phyloP scores from a whole-genome alignment of 192 early-diverging fungal genomes.

The Coemansia reversa region DNA sequence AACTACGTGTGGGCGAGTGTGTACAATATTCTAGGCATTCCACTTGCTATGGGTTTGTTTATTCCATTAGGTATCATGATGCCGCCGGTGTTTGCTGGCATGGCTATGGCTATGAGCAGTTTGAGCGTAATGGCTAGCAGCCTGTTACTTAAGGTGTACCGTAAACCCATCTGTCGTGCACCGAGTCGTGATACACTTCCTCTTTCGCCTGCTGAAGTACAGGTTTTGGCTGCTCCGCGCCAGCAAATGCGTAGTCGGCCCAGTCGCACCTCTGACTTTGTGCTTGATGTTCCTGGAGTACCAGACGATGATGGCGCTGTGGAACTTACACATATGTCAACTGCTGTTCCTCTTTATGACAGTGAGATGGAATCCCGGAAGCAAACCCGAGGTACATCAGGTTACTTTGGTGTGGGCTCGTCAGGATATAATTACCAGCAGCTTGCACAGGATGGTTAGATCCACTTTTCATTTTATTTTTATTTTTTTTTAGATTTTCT shows the following conservation, averaged over 20 bases:
- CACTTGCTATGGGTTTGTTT: constrained; percentile 90
- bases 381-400: neutral
- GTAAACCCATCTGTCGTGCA: constrained; percentile 39
- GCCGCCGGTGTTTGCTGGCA: constrained; percentile 89
- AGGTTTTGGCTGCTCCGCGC: constrained; percentile 25
- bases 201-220: constrained; percentile 21
- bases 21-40: constrained; percentile 89
- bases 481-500: neutral
- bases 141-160: constrained; percentile 76
- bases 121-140: constrained; percentile 91
- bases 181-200: constrained; percentile 29
- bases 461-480: neutral
- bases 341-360: constrained; percentile 3
- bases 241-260: constrained; percentile 1
- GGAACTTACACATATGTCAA: constrained; percentile 13
- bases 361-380: neutral
- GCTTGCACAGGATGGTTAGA: constrained; percentile 15
- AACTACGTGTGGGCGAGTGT: constrained; percentile 90
- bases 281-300: constrained; percentile 31
- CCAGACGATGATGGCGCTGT: constrained; percentile 15
- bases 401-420: constrained; percentile 23
- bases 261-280: constrained; percentile 10
- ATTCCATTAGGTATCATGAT: constrained; percentile 81
- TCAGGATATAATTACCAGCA: constrained; percentile 12
- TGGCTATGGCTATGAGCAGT: constrained; percentile 91